These are phyloP conservation scores for Aspergillus cejpii DNA, from an alignment of 2,329 filamentous ascomycete genomes.

Conservation along the genomic window DNA sequence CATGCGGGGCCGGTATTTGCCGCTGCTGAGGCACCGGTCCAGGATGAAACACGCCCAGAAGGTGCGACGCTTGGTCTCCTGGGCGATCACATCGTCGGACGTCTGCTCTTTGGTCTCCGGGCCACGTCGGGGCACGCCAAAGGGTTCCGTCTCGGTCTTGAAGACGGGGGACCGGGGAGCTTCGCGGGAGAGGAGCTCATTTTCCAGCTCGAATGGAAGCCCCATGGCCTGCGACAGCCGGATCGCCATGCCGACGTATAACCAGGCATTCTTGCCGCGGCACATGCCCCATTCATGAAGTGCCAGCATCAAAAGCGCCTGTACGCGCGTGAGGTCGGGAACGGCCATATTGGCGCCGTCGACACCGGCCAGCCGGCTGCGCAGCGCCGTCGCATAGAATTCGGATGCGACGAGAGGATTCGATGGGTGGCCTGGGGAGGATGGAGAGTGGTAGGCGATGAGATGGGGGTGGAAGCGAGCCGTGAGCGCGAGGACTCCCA, in stretches of 20 bases:
- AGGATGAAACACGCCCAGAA: constrained; percentile 55
- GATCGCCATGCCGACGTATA: constrained; percentile 44
- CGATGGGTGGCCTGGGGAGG: constrained; percentile 37
- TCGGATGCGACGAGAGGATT: constrained; percentile 49
- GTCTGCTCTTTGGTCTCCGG: constrained; percentile 33
- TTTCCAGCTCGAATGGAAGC: constrained; percentile 41
- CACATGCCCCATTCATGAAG: constrained; percentile 54
- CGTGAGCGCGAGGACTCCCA: constrained; percentile 52
- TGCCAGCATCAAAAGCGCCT: constrained; percentile 51
- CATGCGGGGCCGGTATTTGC: constrained; percentile 50
- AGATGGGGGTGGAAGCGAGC: constrained; percentile 50
- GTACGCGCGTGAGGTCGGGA: constrained; percentile 46
- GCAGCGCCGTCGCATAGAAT: constrained; percentile 50
- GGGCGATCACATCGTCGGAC: constrained; percentile 46
- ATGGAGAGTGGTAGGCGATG: constrained; percentile 44
- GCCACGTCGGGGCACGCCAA: constrained; percentile 30
- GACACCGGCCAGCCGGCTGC: constrained; percentile 41
- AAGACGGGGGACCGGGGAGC: constrained; percentile 37
- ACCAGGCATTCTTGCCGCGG: constrained; percentile 48
- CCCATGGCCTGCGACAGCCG: constrained; percentile 43
- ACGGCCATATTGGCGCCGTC: constrained; percentile 39
- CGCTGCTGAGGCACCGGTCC: constrained; percentile 51
- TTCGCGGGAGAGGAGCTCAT: constrained; percentile 44
- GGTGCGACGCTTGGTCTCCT: constrained; percentile 50
- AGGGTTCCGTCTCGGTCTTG: constrained; percentile 34